These are phyloP conservation scores for Neckera pumila DNA, from an alignment of 225 moss, liverwort and hornwort species.

Conservation along the genomic window DNA sequence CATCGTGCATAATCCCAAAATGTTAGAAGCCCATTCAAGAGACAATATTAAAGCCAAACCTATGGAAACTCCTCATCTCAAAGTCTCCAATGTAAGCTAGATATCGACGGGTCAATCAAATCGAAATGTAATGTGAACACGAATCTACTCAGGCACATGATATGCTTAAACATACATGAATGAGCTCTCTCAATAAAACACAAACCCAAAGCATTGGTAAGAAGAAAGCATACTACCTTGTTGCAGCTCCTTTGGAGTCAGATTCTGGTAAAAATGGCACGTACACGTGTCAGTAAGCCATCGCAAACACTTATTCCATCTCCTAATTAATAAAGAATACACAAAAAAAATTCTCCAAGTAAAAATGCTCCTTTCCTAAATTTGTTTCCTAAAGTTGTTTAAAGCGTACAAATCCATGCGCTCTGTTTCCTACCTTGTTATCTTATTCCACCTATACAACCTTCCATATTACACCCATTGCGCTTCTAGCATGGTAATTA, in stretches of 20 bases:
- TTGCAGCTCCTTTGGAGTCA: slow-evolving; percentile 42
- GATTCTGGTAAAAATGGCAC: slow-evolving; percentile 10
- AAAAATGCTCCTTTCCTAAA: not conserved
- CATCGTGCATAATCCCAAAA: not conserved
- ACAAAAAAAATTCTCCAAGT: not conserved
- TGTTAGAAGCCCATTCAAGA: not conserved
- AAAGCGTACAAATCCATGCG: not conserved
- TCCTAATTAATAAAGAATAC: not conserved
- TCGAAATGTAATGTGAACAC: not conserved
- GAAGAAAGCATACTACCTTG: slow-evolving; percentile 6
- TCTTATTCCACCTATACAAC: not conserved
- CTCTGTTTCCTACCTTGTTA: not conserved
- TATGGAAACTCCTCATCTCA: not conserved
- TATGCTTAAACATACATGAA: not conserved
- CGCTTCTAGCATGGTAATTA: not conserved
- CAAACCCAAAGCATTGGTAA: not conserved
- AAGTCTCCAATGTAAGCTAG: not conserved
- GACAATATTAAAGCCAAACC: not conserved
- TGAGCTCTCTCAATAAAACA: not conserved
- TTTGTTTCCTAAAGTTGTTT: not conserved
- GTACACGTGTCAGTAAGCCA: not conserved
- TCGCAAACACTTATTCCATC: not conserved
- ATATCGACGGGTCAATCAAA: not conserved
- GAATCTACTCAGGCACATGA: not conserved
- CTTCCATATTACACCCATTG: not conserved